Conservation (phyloP, 1,139 yeast species). For the Magnusiomyces starmeri region DNA sequence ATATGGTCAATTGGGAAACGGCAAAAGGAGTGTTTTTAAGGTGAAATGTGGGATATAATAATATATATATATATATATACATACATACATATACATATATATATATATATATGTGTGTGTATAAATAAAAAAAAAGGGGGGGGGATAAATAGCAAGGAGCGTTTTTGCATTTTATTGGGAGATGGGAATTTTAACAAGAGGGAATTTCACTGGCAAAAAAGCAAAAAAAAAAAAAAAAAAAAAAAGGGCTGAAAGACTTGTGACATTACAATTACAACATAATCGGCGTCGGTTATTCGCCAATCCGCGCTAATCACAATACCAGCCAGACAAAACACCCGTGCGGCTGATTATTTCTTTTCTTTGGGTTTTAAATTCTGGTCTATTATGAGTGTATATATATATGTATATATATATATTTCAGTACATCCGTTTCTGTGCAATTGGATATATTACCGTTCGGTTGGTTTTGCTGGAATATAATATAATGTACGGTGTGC, state of each 20-base stretch:
- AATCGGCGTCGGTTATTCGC: too few species aligned
- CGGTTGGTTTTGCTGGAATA: slow-evolving; percentile 69
- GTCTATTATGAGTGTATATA: background rate
- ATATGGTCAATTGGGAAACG: background rate
- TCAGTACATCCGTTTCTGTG: background rate
- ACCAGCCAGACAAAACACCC: too few species aligned
- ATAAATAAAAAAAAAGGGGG: background rate
- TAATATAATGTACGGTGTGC: slow-evolving; percentile 65
- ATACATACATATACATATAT: background rate
- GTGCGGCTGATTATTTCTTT: background rate
- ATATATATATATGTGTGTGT: background rate
- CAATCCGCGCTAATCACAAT: too few species aligned
- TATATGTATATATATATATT: background rate
- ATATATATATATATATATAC: too few species aligned
- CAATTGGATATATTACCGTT: slow-evolving; percentile 44
- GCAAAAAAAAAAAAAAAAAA: background rate
- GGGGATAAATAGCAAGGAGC: background rate
- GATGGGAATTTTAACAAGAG: background rate
- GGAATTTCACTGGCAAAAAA: background rate
- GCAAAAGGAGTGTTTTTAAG: background rate
- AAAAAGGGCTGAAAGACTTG: background rate
- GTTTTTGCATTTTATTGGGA: background rate
- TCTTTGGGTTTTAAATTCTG: background rate
- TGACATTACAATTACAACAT: too few species aligned
- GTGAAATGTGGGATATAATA: background rate